Evolutionary conservation across 495 filamentous ascomycete genomes (phyloP), one percentile per base, ranked within the genome.

Genomic region (Penicillium coffeae): DNA sequence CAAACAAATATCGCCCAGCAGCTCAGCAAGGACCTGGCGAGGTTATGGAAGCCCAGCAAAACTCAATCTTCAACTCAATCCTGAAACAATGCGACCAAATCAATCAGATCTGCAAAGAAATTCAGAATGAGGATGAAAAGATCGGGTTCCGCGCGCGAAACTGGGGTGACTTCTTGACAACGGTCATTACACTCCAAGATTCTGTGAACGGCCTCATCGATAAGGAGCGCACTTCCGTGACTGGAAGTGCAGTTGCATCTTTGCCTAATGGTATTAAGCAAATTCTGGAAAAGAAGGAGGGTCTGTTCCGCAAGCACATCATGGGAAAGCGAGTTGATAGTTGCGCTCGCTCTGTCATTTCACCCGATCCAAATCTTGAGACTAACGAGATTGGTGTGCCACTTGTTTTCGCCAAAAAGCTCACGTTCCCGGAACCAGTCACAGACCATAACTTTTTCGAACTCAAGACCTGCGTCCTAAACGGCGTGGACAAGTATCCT

Each of bases 281-380:
- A 60, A 86, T 89, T 58, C 78, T 99, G 13, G 94, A 99, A 69
- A 97, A 97, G 78, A 99, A 99, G 69, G 94, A 99, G 61, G 94
- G 94, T 38, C 71, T 99, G 39, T 97, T 99, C 75, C 78, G 94
- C 56, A 97, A 92, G 78, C 95, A 99, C 72, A 97, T 99, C 92
- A 99, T 99, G 94, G 94, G 94, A 39, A 99, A 99, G 74, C 88
- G 94, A 72, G 94, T 99, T 66, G 97, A 99, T 68, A 96, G 90
- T 64, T 94, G 94, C 47, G 94, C 94, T 43, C 86, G 94, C 64
- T 93, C 86, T 76, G 94, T 99, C 56, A 99, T 99, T 52, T 96
- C 92, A 21, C 93, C 94, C 2, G 94, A 99, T 65, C 94, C 94
- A 3, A 97, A 96, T 59, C 93, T 99, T 59, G 94, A 99, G 69